phyloP scores from a whole-genome alignment of 495 filamentous ascomycete genomes.

The Aspergillus steynii region DNA sequence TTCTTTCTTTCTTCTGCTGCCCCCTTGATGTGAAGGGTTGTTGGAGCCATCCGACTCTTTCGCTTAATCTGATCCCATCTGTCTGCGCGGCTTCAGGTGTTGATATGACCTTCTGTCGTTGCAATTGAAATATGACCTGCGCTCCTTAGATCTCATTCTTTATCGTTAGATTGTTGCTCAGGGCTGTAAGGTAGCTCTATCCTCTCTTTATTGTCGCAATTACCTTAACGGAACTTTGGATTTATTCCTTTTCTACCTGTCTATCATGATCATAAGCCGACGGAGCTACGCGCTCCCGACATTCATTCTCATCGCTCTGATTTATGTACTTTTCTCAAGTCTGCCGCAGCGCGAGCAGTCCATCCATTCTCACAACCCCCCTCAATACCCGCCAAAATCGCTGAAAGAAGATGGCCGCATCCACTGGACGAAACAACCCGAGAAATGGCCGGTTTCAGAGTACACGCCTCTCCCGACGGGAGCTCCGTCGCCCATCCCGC shows the following conservation, averaged over 20 bases:
- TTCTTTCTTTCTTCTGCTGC: neutral
- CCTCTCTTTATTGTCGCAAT: constrained; percentile 1
- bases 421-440: constrained; percentile 45
- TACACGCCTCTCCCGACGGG: constrained; percentile 51
- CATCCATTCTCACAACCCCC: constrained; percentile 10
- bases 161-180: constrained; percentile 8
- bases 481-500: constrained; percentile 42
- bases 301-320: constrained; percentile 27
- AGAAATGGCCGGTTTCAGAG: constrained; percentile 49
- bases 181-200: constrained; percentile 3
- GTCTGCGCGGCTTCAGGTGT: neutral
- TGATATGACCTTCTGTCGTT: constrained; percentile 5
- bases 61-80: neutral
- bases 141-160: constrained; percentile 18
- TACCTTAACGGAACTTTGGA: constrained; percentile 5
- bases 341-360: constrained; percentile 26
- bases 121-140: constrained; percentile 10
- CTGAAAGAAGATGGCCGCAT: constrained; percentile 19
- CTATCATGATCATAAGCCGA: constrained; percentile 28
- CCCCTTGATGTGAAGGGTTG: constrained; percentile 11
- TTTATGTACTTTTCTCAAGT: constrained; percentile 35
- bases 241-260: neutral
- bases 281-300: constrained; percentile 29
- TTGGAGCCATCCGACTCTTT: neutral
- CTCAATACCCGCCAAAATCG: constrained; percentile 15